Percentiles rank a stretch among this genome's conserved stretches.
phyloP scores from a whole-genome alignment of 2,329 filamentous ascomycete genomes.

The Aspergillus hiratsukae region DNA sequence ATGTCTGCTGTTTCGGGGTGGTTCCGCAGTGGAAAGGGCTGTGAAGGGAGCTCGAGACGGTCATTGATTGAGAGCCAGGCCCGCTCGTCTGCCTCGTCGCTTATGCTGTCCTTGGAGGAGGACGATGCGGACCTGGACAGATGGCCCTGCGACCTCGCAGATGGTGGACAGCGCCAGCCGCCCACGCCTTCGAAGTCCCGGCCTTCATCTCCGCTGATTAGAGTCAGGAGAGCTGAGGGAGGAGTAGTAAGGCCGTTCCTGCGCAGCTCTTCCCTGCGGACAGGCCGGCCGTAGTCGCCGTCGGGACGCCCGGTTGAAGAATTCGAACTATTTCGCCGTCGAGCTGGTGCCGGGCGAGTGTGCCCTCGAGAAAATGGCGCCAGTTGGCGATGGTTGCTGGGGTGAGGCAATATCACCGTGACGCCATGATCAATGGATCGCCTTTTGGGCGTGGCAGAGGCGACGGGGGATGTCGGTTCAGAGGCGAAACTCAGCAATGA shows the following conservation, averaged over 20 bases:
- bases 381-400: constrained; percentile 1
- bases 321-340: constrained; percentile 6
- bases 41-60: constrained; percentile 35
- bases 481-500: constrained; percentile 30
- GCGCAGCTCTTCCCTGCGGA: constrained; percentile 14
- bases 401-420: neutral
- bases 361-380: constrained; percentile 1
- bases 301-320: neutral
- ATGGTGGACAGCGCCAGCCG: constrained; percentile 32
- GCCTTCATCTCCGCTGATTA: constrained; percentile 30
- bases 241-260: constrained; percentile 10
- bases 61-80: constrained; percentile 38
- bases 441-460: constrained; percentile 15
- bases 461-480: constrained; percentile 22
- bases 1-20: constrained; percentile 6
- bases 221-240: constrained; percentile 17
- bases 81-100: constrained; percentile 29
- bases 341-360: constrained; percentile 3
- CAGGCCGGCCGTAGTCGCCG: constrained; percentile 5
- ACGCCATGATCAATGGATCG: constrained; percentile 22
- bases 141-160: constrained; percentile 18
- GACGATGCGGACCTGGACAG: constrained; percentile 20
- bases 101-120: constrained; percentile 18
- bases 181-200: constrained; percentile 44
- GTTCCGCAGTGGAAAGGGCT: constrained; percentile 18